phyloP scores from a whole-genome alignment of 2,329 filamentous ascomycete species.

The Lachnellula hyalina region DNA sequence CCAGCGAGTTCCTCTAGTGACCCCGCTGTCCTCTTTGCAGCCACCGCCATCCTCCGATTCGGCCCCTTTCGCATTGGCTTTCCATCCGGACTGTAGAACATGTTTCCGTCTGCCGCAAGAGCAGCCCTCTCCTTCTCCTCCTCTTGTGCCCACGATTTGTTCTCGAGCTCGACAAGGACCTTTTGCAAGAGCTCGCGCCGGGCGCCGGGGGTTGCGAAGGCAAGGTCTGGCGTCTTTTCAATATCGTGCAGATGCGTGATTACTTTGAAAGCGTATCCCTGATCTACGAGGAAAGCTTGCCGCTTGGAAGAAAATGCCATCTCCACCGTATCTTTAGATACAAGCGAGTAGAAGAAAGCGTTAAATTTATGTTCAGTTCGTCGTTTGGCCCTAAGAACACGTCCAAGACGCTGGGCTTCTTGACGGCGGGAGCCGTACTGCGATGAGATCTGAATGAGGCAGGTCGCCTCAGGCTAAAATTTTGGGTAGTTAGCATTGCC shows the following conservation, averaged over 20 bases:
- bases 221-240: conserved; percentile 73
- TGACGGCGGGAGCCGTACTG: conserved; percentile 96
- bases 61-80: conserved; percentile 41
- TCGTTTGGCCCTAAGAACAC: conserved; percentile 90
- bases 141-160: conserved; percentile 57
- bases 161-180: conserved; percentile 56
- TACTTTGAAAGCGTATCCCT: conserved; percentile 98
- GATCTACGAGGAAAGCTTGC: conserved; percentile 94
- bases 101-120: conserved; percentile 47
- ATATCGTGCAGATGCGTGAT: conserved; percentile 94
- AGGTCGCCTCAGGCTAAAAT: conserved; percentile 93
- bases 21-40: conserved; percentile 73
- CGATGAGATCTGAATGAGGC: conserved; percentile 93
- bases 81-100: conserved; percentile 48
- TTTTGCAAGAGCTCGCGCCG: conserved; percentile 82
- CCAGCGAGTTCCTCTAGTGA: conserved; percentile 81
- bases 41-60: conserved; percentile 41
- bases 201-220: conserved; percentile 73
- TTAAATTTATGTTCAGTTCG: conserved; percentile 98
- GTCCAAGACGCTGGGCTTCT: conserved; percentile 87
- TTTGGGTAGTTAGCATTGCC: too few species aligned
- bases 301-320: conserved; percentile 98
- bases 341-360: conserved; percentile 96
- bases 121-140: conserved; percentile 32
- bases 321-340: conserved; percentile 94